phyloP scores from a whole-genome alignment of 345 rosid species.

The Gossypium sturtianum region DNA sequence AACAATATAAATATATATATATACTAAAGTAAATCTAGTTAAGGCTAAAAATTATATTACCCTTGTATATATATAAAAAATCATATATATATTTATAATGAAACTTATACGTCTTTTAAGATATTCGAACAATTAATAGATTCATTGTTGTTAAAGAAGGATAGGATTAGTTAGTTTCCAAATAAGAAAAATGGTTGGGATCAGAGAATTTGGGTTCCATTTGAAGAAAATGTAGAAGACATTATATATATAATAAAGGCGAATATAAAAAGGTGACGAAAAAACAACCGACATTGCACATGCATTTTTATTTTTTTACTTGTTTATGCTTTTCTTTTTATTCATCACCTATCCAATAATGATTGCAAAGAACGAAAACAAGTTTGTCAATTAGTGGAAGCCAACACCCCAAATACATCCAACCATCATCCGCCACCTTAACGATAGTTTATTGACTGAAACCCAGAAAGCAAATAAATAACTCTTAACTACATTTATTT shows the following conservation, averaged over 20 bases:
- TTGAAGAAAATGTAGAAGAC: slow-evolving; percentile 9
- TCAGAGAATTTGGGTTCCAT: slow-evolving; percentile 14
- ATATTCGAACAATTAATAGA: neutral
- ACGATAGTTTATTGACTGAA: too few relatives aligned
- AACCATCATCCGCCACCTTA: slow-evolving; percentile 6
- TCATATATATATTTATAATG: too few relatives aligned
- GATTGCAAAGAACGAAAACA: slow-evolving; percentile 35
- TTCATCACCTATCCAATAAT: slow-evolving; percentile 26
- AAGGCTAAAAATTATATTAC: too few relatives aligned
- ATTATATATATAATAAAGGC: too few relatives aligned
- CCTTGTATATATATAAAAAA: too few relatives aligned
- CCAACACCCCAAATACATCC: slow-evolving; percentile 26
- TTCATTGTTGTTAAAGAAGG: neutral
- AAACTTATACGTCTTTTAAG: too few relatives aligned
- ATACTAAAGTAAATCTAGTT: too few relatives aligned
- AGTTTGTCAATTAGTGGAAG: slow-evolving; percentile 32
- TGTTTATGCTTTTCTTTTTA: neutral
- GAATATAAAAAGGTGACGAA: too few relatives aligned
- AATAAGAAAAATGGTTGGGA: neutral
- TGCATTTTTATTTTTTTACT: slow-evolving; percentile 17
- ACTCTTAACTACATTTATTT: too few relatives aligned
- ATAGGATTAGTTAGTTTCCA: neutral
- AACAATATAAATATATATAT: too few relatives aligned
- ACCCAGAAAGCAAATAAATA: too few relatives aligned
- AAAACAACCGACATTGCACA: slow-evolving; percentile 39